Evolutionary conservation across 139 green algal species (phyloP).

Genomic region (Chlamydomonas schloesseri): DNA sequence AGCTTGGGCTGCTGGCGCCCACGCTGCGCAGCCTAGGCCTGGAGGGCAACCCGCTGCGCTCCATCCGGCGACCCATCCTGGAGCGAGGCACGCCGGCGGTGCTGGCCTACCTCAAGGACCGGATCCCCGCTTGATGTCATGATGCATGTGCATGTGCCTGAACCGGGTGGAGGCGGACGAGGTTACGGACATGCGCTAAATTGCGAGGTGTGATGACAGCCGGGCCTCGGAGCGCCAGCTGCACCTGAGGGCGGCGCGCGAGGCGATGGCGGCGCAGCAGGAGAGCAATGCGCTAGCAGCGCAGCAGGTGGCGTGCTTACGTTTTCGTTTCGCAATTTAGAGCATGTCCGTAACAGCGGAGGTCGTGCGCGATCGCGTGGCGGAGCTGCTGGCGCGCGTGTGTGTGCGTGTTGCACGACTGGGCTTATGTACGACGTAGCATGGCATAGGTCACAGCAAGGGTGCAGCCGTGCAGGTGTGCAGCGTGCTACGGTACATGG

Average conservation of each 20-base stretch:
- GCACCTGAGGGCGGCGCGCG: constrained; percentile 6
- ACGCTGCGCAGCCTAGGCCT: constrained; percentile 59
- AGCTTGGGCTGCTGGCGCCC: constrained; percentile 60
- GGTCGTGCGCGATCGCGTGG: neutral
- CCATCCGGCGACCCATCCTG: constrained; percentile 58
- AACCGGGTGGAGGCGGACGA: too few relatives aligned
- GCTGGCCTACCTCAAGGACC: constrained; percentile 56
- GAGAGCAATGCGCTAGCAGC: neutral
- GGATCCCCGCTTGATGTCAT: constrained; percentile 35
- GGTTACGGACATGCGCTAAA: too few relatives aligned
- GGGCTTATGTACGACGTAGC: too few relatives aligned
- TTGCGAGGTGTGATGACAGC: too few relatives aligned
- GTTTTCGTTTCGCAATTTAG: too few relatives aligned
- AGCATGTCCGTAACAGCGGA: too few relatives aligned
- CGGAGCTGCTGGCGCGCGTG: constrained; percentile 20
- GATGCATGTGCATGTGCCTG: too few relatives aligned
- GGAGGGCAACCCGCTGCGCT: constrained; percentile 64
- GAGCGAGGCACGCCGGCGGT: constrained; percentile 61
- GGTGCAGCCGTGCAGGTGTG: too few relatives aligned
- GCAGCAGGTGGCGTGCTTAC: too few relatives aligned
- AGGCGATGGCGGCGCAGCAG: constrained; percentile 15
- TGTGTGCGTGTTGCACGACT: too few relatives aligned
- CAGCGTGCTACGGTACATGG: too few relatives aligned
- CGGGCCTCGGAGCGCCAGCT: constrained; percentile 29
- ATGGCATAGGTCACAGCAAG: too few relatives aligned